Percentiles rank a stretch among this genome's conserved stretches.
phyloP scores from a whole-genome alignment of 768 basidiomycete species.

The Phylloporus arenicola region DNA sequence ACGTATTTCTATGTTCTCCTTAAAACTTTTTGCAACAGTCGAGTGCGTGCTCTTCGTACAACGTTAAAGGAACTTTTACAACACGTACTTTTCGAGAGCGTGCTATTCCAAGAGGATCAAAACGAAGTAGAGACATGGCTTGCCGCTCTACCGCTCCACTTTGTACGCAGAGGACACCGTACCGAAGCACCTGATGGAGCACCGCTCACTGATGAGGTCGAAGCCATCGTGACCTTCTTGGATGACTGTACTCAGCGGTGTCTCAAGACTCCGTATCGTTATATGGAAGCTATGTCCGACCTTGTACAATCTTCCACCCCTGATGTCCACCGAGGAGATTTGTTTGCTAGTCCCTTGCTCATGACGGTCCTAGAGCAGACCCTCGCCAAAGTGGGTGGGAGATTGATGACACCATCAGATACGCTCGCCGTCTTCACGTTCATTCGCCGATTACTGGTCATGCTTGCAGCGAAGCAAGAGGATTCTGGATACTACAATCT shows the following conservation, averaged over 20 bases:
- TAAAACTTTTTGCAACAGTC: slow-evolving; percentile 49
- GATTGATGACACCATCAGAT: slow-evolving; percentile 53
- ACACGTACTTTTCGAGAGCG: slow-evolving; percentile 61
- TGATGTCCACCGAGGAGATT: slow-evolving; percentile 21
- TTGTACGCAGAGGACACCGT: slow-evolving; percentile 29
- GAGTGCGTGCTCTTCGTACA: slow-evolving; percentile 47
- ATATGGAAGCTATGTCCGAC: slow-evolving; percentile 64
- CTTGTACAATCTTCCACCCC: slow-evolving; percentile 22
- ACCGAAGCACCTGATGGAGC: slow-evolving; percentile 48
- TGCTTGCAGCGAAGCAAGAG: slow-evolving; percentile 50
- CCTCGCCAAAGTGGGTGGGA: slow-evolving; percentile 55
- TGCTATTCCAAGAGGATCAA: slow-evolving; percentile 75
- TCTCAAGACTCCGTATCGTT: slow-evolving; percentile 77
- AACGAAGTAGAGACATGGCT: slow-evolving; percentile 76
- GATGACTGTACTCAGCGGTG: slow-evolving; percentile 86
- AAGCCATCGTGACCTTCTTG: slow-evolving; percentile 58
- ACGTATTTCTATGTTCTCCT: slow-evolving; percentile 74
- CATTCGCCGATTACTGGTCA: slow-evolving; percentile 56
- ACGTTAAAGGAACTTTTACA: slow-evolving; percentile 50
- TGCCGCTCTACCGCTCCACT: slow-evolving; percentile 46
- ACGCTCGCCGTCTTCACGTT: slow-evolving; percentile 59
- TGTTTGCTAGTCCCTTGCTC: slow-evolving; percentile 66
- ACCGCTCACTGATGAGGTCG: slow-evolving; percentile 49
- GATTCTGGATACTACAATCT: slow-evolving; percentile 35
- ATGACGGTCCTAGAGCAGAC: slow-evolving; percentile 79